phyloP scores from a whole-genome alignment of 306 rosid genomes.

The Phaseolus lunatus region DNA sequence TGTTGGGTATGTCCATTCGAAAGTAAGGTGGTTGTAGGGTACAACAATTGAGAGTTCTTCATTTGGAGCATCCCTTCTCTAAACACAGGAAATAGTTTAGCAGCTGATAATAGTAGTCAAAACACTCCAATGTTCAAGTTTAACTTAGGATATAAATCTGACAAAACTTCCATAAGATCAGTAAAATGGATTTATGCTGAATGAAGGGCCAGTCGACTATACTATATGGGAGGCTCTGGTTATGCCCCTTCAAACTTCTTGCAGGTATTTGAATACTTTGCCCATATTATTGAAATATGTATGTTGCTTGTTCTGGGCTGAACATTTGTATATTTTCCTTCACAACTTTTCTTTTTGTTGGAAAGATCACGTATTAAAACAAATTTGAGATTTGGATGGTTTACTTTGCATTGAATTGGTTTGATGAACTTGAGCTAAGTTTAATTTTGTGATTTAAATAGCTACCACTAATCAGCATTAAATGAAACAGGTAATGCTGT shows the following conservation, averaged over 20 bases:
- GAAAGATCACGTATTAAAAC: no score
- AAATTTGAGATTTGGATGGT: conserved; percentile 5
- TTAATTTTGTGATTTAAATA: not conserved
- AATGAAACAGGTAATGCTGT: conserved; percentile 67
- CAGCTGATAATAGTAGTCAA: conserved; percentile 49
- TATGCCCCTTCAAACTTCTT: conserved; percentile 55
- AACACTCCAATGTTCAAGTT: conserved; percentile 71
- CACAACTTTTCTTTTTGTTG: no score
- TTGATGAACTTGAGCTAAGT: not conserved
- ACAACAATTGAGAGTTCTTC: conserved; percentile 83
- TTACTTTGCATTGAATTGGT: not conserved
- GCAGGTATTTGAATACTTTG: conserved; percentile 62
- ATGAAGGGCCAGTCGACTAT: conserved; percentile 79
- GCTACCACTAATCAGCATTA: not conserved
- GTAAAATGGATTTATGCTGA: conserved; percentile 79
- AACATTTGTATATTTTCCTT: no score
- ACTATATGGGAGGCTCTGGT: conserved; percentile 71
- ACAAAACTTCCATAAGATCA: conserved; percentile 68
- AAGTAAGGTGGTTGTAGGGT: conserved; percentile 82
- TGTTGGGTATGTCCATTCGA: conserved; percentile 93
- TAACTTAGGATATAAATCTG: conserved; percentile 85
- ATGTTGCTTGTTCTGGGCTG: no score
- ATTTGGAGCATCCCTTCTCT: conserved; percentile 76
- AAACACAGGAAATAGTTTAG: conserved; percentile 47
- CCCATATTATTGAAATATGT: conserved; percentile 11